A percentile compares a stretch with the other conserved stretches of the same genome.
These are phyloP conservation scores for Candida qinlingensis DNA, from an alignment of 805 yeast species.

Conservation along the genomic window DNA sequence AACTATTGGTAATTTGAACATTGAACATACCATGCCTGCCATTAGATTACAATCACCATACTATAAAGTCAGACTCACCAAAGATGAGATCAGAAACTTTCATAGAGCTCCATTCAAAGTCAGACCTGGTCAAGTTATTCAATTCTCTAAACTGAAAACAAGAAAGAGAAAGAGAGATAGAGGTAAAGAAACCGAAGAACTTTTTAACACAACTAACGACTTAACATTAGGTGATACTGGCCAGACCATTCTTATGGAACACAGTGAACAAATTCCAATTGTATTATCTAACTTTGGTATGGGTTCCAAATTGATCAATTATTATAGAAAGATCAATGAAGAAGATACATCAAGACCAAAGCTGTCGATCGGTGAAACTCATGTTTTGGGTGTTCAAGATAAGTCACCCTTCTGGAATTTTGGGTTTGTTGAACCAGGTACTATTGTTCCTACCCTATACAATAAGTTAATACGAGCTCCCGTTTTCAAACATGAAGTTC, in stretches of 20 bases:
- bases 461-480: slow-evolving; percentile 93
- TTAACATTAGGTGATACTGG: slow-evolving; percentile 82
- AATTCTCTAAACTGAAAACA: slow-evolving; percentile 65
- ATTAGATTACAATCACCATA: slow-evolving; percentile 82
- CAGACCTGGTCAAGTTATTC: slow-evolving; percentile 72
- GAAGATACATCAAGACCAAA: slow-evolving; percentile 87
- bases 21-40: slow-evolving; percentile 92
- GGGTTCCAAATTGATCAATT: slow-evolving; percentile 91
- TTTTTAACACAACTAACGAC: slow-evolving; percentile 67
- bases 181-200: slow-evolving; percentile 73
- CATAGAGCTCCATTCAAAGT: slow-evolving; percentile 75
- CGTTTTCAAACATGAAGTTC: slow-evolving; percentile 77
- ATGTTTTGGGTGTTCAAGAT: slow-evolving; percentile 93
- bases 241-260: slow-evolving; percentile 73
- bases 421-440: slow-evolving; percentile 94
- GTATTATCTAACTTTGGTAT: slow-evolving; percentile 87
- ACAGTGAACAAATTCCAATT: slow-evolving; percentile 83
- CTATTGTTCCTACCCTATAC: slow-evolving; percentile 87
- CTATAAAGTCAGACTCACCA: slow-evolving; percentile 71
- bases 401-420: slow-evolving; percentile 97
- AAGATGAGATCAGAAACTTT: slow-evolving; percentile 64
- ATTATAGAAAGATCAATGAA: slow-evolving; percentile 77
- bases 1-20: slow-evolving; percentile 82
- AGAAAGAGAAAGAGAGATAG: slow-evolving; percentile 88
- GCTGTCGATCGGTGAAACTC: slow-evolving; percentile 87